Base-by-base conservation (phyloP, 2,329 filamentous ascomycete genomes). In the Cladophialophora exuberans region DNA sequence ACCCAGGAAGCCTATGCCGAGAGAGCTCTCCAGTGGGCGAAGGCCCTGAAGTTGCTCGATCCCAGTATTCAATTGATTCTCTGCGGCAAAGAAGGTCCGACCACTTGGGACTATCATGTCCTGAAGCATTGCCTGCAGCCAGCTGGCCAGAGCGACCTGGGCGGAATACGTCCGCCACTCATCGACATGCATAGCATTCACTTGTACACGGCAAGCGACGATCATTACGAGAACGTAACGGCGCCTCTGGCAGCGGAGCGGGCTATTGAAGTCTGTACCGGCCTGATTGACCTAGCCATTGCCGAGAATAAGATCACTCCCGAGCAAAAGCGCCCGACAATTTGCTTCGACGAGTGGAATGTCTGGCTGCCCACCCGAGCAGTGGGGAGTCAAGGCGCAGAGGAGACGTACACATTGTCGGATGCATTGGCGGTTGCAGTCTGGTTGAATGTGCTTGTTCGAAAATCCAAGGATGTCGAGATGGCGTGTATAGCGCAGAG, bases 281-380 rank as follows among this genome's bases (percentile, higher is more conserved):
- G 79, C 1, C 74, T 90, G 2, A 89, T 90, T 62, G 87, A 91
- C 67, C 80, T 91, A 1, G 88, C 88, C 0, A 85, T 89, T 65
- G 85, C 89, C 68, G 86, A 87, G 69, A 64, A 66, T 6, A 73
- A 76, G 35, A 67, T 73, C 0, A 79, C 85, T 0, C 72, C 79
- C 0, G 74, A 76, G 0, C 81, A 85, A n/a, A 80, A 82, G 3
- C 75, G 80, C 3, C 86, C 83, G 42, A 86, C 80, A 47, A 89
- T 92, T 68, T 91, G 88, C 76, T 91, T 91, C 67, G 88, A 92
- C 67, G 88, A 91, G 71, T 91, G 88, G 88, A 92, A 91, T 68
- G 87, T 91, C 6, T 92, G 88, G 88, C 87, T 90, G 64, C 86
- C 87, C 0, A 76, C 79, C 49, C 82, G 87, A 6, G 87, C 88